Evolutionary conservation across 2,329 filamentous ascomycete genomes (phyloP).

Genomic region (Monascus ruber): DNA sequence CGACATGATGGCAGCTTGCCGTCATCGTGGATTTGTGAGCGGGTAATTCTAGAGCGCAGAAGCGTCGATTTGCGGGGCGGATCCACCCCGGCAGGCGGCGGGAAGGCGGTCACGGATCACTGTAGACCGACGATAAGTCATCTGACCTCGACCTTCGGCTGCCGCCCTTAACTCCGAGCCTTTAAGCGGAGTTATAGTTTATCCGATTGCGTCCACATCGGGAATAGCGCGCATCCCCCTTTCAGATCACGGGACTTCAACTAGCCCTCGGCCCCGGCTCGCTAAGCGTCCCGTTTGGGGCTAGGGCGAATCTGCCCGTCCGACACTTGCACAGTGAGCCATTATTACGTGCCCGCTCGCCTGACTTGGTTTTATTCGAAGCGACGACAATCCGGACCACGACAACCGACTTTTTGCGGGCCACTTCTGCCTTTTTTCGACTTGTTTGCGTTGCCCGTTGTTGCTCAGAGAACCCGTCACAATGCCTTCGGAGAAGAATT

Average conservation of each 20-base stretch:
- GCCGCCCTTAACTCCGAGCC: no score
- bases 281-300: constrained; percentile 25
- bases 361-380: constrained; percentile 17
- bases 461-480: constrained; percentile 45
- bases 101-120: constrained; percentile 16
- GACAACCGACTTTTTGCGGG: constrained; percentile 26
- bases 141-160: background rate
- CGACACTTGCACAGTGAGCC: constrained; percentile 29
- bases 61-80: background rate
- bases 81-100: background rate
- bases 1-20: no score
- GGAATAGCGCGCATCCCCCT: constrained; percentile 7
- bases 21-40: no score
- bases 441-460: constrained; percentile 30
- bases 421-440: constrained; percentile 31
- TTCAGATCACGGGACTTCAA: constrained; percentile 20
- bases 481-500: constrained; percentile 80
- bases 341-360: constrained; percentile 5
- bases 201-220: constrained; percentile 2
- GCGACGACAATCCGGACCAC: constrained; percentile 32
- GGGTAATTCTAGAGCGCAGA: no score
- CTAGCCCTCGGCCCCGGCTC: constrained; percentile 22
- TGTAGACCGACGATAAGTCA: constrained; percentile 17
- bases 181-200: constrained; percentile 4
- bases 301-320: constrained; percentile 21